Conservation (phyloP, 2,329 filamentous ascomycete genomes). For the Xylariaceae sp. region DNA sequence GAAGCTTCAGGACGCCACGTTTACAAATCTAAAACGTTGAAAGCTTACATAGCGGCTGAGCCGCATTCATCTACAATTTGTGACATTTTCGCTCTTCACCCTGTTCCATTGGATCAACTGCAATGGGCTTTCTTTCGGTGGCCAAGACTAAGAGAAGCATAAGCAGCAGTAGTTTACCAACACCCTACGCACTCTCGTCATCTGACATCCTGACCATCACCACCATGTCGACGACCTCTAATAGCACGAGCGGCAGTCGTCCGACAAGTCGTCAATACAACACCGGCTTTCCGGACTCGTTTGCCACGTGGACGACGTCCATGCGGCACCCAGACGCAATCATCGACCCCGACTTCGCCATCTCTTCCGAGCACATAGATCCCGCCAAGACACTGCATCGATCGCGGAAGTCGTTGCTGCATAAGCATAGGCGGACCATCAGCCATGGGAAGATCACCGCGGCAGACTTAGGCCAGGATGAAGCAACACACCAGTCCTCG, state of each 20-base stretch:
- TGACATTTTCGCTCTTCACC: neutral
- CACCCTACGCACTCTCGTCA: constrained; percentile 19
- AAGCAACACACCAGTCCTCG: constrained; percentile 25
- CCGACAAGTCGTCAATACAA: constrained; percentile 41
- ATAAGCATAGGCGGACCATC: constrained; percentile 54
- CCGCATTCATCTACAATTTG: constrained; percentile 11
- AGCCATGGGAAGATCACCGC: constrained; percentile 54
- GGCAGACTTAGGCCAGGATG: constrained; percentile 46
- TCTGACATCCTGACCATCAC: constrained; percentile 25
- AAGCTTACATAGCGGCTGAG: constrained; percentile 6
- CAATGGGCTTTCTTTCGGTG: constrained; percentile 16
- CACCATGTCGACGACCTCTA: constrained; percentile 40
- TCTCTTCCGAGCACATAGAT: constrained; percentile 61
- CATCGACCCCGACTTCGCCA: constrained; percentile 61
- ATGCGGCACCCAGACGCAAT: constrained; percentile 68
- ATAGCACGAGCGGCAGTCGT: constrained; percentile 36
- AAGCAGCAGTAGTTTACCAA: constrained; percentile 9
- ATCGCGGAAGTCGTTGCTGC: constrained; percentile 54
- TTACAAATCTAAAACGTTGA: neutral
- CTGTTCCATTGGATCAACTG: neutral
- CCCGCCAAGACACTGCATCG: constrained; percentile 51
- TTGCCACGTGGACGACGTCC: constrained; percentile 60
- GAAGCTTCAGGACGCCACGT: constrained; percentile 6
- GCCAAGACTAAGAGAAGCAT: constrained; percentile 29
- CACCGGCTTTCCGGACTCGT: constrained; percentile 46